A percentile compares a stretch with the other conserved stretches of the same genome.
Conservation (phyloP, 495 filamentous ascomycete species). For the Penicillium maclennaniae region DNA sequence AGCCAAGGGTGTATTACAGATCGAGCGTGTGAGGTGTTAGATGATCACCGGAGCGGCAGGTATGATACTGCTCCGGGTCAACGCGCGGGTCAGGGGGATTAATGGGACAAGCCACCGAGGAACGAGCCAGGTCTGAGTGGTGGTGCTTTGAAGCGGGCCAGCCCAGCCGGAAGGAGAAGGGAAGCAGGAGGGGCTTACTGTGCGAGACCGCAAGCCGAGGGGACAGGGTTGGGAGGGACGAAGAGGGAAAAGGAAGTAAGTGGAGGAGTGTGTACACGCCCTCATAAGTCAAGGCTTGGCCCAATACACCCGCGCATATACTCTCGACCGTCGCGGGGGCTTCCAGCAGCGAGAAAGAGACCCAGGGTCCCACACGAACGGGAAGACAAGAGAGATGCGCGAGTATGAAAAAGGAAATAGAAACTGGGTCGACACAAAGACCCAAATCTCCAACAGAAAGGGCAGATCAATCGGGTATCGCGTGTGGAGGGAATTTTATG, state of each 20-base stretch:
- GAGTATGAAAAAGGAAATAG: constrained; percentile 5
- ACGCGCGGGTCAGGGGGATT: neutral
- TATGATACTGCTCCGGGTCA: neutral
- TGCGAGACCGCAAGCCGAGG: constrained; percentile 8
- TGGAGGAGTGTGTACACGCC: neutral
- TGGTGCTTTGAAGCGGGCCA: neutral
- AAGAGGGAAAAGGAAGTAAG: constrained; percentile 2
- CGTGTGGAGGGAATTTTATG: constrained; percentile 10
- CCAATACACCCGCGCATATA: constrained; percentile 14
- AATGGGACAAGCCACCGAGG: neutral
- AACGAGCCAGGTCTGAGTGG: neutral
- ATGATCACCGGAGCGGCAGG: neutral
- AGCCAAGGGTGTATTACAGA: constrained; percentile 9
- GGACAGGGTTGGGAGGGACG: neutral
- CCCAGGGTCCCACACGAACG: neutral
- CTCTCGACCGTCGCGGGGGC: constrained; percentile 18
- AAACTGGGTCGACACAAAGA: neutral
- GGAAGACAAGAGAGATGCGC: neutral
- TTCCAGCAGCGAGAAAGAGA: constrained; percentile 1
- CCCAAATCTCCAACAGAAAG: constrained; percentile 4
- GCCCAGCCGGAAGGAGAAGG: neutral
- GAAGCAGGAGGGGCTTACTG: constrained; percentile 3
- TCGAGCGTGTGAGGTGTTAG: neutral
- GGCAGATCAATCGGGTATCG: constrained; percentile 15
- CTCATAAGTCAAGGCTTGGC: neutral